Conservation (phyloP, 768 basidiomycete species). For the Rhodosporidiobolus odoratus region DNA sequence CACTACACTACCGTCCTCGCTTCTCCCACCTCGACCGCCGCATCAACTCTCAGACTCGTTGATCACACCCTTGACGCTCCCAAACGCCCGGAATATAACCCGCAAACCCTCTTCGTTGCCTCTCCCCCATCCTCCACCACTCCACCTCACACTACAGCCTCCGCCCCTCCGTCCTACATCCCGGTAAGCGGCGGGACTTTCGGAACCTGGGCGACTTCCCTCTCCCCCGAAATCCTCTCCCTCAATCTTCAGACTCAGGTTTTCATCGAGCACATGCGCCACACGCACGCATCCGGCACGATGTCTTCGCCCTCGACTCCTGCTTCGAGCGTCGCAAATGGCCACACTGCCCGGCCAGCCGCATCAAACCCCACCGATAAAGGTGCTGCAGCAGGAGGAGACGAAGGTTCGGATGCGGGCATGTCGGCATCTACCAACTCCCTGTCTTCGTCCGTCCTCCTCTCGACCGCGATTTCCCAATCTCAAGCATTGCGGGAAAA, state of each 20-base stretch:
- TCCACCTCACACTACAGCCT: background rate
- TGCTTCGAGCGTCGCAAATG: conserved; percentile 8
- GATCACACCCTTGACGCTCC: background rate
- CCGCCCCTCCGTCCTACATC: background rate
- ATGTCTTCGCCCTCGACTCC: conserved; percentile 30
- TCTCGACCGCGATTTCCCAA: conserved; percentile 44
- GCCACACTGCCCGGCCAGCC: background rate
- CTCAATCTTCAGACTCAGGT: conserved; percentile 81
- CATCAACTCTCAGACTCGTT: background rate
- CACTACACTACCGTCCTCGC: conserved; percentile 71
- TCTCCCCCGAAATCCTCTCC: conserved; percentile 66
- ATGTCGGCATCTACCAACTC: conserved; percentile 27
- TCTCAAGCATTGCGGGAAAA: conserved; percentile 62
- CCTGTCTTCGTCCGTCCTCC: conserved; percentile 17
- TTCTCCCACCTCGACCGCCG: conserved; percentile 1
- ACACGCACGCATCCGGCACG: conserved; percentile 51
- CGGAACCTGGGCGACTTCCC: conserved; percentile 49
- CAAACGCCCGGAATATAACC: conserved; percentile 2
- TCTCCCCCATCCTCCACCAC: background rate
- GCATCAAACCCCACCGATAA: too few species aligned
- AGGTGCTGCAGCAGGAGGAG: background rate
- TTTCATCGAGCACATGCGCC: conserved; percentile 80
- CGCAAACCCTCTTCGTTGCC: conserved; percentile 24
- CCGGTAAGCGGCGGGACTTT: conserved; percentile 25
- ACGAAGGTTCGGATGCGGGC: conserved; percentile 20